Conservation (phyloP, 257 asterid species). For the Lantana camara region DNA sequence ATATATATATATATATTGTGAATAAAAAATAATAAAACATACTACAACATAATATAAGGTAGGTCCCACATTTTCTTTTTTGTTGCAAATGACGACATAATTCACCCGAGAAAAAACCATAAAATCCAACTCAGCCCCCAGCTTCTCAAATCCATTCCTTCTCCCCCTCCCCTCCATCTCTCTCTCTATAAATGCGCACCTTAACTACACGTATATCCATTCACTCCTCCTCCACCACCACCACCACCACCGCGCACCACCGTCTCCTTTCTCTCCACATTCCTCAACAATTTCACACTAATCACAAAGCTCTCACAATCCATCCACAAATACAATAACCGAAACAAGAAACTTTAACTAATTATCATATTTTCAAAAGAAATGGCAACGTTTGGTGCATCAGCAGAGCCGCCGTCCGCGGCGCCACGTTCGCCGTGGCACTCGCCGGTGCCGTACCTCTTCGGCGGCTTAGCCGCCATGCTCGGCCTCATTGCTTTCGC, state of each 20-base stretch:
- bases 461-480: constrained; percentile 94
- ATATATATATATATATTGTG: too few species aligned
- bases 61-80: constrained; percentile 40
- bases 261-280: constrained; percentile 17
- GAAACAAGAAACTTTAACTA: neutral
- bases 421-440: constrained; percentile 74
- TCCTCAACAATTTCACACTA: constrained; percentile 22
- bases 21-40: neutral
- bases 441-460: constrained; percentile 91
- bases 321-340: too few species aligned
- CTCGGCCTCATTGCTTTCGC: constrained; percentile 88
- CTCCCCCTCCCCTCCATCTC: neutral
- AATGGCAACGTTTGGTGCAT: constrained; percentile 40
- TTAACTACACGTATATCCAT: constrained; percentile 21
- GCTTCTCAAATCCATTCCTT: constrained; percentile 19
- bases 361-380: too few species aligned
- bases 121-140: constrained; percentile 29
- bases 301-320: too few species aligned
- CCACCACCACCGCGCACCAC: constrained; percentile 13
- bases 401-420: constrained; percentile 32
- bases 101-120: constrained; percentile 31
- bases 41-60: constrained; percentile 22
- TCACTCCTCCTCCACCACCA: constrained; percentile 30
- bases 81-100: constrained; percentile 51
- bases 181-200: constrained; percentile 38